Conservation (phyloP, 83 land plant species). For the Diphasiastrum complanatum region DNA sequence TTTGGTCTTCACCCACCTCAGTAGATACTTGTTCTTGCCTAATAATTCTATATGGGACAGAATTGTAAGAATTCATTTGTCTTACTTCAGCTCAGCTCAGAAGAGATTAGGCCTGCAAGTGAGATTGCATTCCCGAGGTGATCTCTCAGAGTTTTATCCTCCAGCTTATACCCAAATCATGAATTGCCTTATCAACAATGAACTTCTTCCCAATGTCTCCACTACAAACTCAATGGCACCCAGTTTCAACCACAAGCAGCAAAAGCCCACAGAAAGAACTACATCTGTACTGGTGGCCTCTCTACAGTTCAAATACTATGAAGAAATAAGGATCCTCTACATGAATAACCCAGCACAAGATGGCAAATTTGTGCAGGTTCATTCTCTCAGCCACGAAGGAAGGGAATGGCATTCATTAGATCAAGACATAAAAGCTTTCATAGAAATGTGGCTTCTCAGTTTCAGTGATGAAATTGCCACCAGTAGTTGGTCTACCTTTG, state of each 20-base stretch:
- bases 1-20: slow-evolving; percentile 17
- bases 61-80: slow-evolving; percentile 7
- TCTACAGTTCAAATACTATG: slow-evolving; percentile 16
- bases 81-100: slow-evolving; percentile 4
- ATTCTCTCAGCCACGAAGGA: slow-evolving; percentile 19
- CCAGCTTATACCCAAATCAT: not conserved
- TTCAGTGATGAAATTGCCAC: slow-evolving; percentile 4
- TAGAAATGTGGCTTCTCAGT: slow-evolving; percentile 12
- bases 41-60: slow-evolving; percentile 18
- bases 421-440: not conserved
- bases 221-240: not conserved
- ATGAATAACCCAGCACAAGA: slow-evolving; percentile 7
- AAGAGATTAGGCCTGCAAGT: slow-evolving; percentile 23
- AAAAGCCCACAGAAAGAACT: not conserved
- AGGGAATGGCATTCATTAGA: slow-evolving; percentile 13
- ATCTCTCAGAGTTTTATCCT: not conserved
- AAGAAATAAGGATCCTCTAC: slow-evolving; percentile 15
- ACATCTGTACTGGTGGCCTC: slow-evolving; percentile 7
- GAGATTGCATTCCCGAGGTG: not conserved
- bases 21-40: slow-evolving; percentile 17
- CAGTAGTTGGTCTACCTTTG: slow-evolving; percentile 18
- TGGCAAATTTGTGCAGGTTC: slow-evolving; percentile 19
- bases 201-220: slow-evolving; percentile 4
- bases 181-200: slow-evolving; percentile 5
- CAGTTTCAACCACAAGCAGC: not conserved